Percentiles rank a stretch among this genome's conserved stretches.
Conservation (phyloP, 1,139 yeast genomes). For the Scheffersomyces parashehatae region DNA sequence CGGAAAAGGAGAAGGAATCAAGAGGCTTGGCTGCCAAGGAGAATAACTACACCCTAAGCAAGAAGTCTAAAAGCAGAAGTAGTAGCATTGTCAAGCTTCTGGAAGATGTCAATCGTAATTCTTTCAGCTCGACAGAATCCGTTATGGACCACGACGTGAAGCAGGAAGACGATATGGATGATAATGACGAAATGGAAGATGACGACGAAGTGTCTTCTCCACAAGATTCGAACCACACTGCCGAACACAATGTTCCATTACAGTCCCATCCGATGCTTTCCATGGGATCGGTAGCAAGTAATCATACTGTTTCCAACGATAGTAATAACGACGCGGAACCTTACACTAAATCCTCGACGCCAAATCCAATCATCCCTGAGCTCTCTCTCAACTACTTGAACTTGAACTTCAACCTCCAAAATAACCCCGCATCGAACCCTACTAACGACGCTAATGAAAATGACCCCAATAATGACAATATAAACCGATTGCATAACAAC, state of each 20-base stretch:
- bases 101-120: constrained; percentile 1
- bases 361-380: neutral
- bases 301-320: neutral
- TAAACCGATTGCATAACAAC: neutral
- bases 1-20: constrained; percentile 6
- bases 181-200: neutral
- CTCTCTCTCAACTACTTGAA: constrained; percentile 1
- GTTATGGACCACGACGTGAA: neutral
- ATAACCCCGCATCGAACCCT: constrained; percentile 1
- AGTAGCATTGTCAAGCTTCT: neutral
- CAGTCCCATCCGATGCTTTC: neutral
- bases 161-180: neutral
- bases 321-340: neutral
- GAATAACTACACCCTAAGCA: neutral
- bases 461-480: too few relatives aligned
- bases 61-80: neutral
- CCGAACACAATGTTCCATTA: too few relatives aligned
- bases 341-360: neutral
- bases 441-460: neutral
- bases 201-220: neutral
- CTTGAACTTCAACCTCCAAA: neutral
- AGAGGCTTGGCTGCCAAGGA: neutral
- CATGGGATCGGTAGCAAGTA: neutral
- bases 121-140: constrained; percentile 6
- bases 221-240: too few relatives aligned